These are phyloP conservation scores for Plenodomus tracheiphilus DNA, from an alignment of 2,329 filamentous ascomycete genomes.

Conservation along the genomic window DNA sequence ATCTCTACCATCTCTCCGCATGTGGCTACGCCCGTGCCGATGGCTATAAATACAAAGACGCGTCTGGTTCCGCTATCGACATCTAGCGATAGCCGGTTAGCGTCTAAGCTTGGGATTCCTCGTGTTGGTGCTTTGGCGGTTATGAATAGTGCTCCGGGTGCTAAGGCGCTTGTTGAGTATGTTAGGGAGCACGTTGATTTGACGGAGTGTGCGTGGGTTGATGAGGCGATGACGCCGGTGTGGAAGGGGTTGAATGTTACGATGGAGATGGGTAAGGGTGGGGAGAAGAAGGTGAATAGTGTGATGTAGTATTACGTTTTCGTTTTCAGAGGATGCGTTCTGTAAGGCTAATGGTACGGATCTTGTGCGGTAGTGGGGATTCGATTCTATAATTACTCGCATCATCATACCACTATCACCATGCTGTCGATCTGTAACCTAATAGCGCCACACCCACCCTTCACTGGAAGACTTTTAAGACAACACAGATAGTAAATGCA, in stretches of 20 bases:
- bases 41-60: conserved; percentile 42
- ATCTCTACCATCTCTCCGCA: conserved; percentile 18
- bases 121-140: conserved; percentile 68
- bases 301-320: too few species aligned
- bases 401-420: too few species aligned
- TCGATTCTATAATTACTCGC: too few species aligned
- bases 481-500: too few species aligned
- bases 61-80: conserved; percentile 67
- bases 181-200: conserved; percentile 57
- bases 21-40: background rate
- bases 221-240: conserved; percentile 47
- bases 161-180: conserved; percentile 61
- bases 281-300: background rate
- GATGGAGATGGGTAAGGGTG: background rate
- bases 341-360: too few species aligned
- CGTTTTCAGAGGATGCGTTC: too few species aligned
- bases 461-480: too few species aligned
- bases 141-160: conserved; percentile 58
- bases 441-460: too few species aligned
- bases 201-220: conserved; percentile 61
- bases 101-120: conserved; percentile 61
- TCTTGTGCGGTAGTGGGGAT: too few species aligned
- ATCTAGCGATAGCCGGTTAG: conserved; percentile 61
- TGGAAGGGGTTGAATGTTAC: conserved; percentile 43
- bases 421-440: too few species aligned